Evolutionary conservation across 345 rosid genomes (phyloP), one percentile per base, ranked within the genome.

Genomic region (Sonneratia caseolaris): DNA sequence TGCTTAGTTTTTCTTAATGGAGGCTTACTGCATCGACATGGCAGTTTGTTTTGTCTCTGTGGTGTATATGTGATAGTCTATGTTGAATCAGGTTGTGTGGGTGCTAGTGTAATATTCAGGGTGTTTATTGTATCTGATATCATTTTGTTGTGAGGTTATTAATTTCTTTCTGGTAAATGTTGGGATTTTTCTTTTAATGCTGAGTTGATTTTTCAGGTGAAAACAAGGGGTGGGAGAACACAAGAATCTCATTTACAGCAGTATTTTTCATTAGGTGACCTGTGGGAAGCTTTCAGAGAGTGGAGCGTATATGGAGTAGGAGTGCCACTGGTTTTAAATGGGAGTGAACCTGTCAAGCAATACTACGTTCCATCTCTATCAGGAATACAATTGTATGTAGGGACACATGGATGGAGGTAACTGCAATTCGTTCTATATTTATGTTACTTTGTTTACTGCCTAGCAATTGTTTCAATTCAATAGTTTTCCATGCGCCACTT

Each of bases 351-450:
- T 61, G 82, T 86, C 69, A 78, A 83, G 68, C 92, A 88, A 76
- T 88, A 88, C 69, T 88, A 88, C 70, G 92, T 88, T 59, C 92
- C 92, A 21, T 88, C 80, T 62, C 81, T 88, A 68, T 88, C 92
- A 5, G 92, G 88, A 73, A 84, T 88, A 49, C 92, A 88, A 68
- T 76, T 88, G 79, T 88, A 82, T 66, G 51, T 77, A 71, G 85
- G 80, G 68, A 81, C 84, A 40, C 62, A 13, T 36, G 74, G 79
- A 74, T 59, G 62, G 57, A 81, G 92, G 92, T 87, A 71, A 85
- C 79, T 66, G n/a, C 75, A 66, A 70, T 70, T 36, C 49, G 35
- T 36, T 71, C 12, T 74, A 47, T 74, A 71, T 67, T 27, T 59
- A 43, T 64, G 40, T 57, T 5, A 47, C 18, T 48, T 22, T 70